A percentile compares a stretch with the other conserved stretches of the same genome.
Conservation (phyloP, 139 green algal genomes). For the Eudorina sp. region DNA sequence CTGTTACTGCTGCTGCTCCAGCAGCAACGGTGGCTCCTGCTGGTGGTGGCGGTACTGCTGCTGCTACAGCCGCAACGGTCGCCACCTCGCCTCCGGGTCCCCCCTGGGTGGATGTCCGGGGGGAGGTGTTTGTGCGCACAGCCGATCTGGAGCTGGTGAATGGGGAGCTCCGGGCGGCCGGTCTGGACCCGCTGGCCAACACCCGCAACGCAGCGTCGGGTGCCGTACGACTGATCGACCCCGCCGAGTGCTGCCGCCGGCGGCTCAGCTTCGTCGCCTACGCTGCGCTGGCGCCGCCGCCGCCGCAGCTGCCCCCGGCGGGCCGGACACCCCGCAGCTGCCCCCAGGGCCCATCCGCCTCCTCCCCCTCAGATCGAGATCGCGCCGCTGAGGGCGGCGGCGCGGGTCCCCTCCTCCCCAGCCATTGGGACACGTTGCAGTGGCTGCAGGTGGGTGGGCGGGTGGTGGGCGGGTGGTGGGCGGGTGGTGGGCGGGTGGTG, state of each 20-base stretch:
- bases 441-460: constrained; percentile 26
- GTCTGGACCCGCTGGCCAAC: constrained; percentile 61
- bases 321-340: too few relatives aligned
- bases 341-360: too few relatives aligned
- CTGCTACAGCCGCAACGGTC: neutral
- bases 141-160: constrained; percentile 65
- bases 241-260: constrained; percentile 37
- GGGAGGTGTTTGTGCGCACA: constrained; percentile 67
- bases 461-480: neutral
- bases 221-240: constrained; percentile 62
- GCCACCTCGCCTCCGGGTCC: neutral
- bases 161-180: neutral
- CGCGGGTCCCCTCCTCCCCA: neutral
- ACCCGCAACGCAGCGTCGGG: constrained; percentile 69
- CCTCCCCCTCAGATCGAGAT: neutral
- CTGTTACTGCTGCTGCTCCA: too few relatives aligned
- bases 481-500: neutral
- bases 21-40: too few relatives aligned
- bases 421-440: constrained; percentile 45
- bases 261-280: constrained; percentile 70
- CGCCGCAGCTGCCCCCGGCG: neutral
- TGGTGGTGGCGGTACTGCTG: too few relatives aligned
- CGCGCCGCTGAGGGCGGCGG: neutral
- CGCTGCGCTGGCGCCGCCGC: constrained; percentile 35
- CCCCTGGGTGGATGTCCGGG: constrained; percentile 62